These are phyloP conservation scores for Malus hybrid DNA, from an alignment of 331 rosid genomes.

Conservation along the genomic window DNA sequence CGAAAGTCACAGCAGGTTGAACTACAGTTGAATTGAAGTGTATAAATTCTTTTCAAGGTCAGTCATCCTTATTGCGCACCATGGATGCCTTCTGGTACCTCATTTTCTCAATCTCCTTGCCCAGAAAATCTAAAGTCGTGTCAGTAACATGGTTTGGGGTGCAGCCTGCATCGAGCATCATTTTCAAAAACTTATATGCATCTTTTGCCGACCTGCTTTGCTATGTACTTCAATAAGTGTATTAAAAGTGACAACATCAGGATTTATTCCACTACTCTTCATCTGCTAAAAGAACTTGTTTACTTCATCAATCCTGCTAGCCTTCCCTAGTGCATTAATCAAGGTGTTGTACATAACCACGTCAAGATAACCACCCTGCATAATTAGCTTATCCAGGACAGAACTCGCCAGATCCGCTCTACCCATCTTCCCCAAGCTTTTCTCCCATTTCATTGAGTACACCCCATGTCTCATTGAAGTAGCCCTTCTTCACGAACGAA, in stretches of 20 bases:
- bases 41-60: neutral
- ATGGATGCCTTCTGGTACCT: slow-evolving; percentile 70
- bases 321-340: slow-evolving; percentile 82
- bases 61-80: slow-evolving; percentile 36
- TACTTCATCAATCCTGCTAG: slow-evolving; percentile 62
- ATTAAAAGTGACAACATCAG: slow-evolving; percentile 80
- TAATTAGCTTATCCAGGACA: slow-evolving; percentile 66
- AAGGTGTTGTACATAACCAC: slow-evolving; percentile 88
- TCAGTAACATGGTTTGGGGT: slow-evolving; percentile 80
- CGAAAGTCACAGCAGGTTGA: neutral
- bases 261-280: slow-evolving; percentile 67
- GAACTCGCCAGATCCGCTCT: slow-evolving; percentile 85
- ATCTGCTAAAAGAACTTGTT: slow-evolving; percentile 73
- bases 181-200: slow-evolving; percentile 68
- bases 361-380: slow-evolving; percentile 88
- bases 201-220: slow-evolving; percentile 77
- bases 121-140: slow-evolving; percentile 81
- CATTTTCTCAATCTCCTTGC: slow-evolving; percentile 68
- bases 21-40: neutral
- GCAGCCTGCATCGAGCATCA: slow-evolving; percentile 90
- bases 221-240: slow-evolving; percentile 87
- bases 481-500: slow-evolving; percentile 88
- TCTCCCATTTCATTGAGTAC: slow-evolving; percentile 69
- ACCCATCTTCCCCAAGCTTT: slow-evolving; percentile 85
- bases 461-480: slow-evolving; percentile 69